Conservation (phyloP, 495 filamentous ascomycete genomes). For the Tuber borchii region DNA sequence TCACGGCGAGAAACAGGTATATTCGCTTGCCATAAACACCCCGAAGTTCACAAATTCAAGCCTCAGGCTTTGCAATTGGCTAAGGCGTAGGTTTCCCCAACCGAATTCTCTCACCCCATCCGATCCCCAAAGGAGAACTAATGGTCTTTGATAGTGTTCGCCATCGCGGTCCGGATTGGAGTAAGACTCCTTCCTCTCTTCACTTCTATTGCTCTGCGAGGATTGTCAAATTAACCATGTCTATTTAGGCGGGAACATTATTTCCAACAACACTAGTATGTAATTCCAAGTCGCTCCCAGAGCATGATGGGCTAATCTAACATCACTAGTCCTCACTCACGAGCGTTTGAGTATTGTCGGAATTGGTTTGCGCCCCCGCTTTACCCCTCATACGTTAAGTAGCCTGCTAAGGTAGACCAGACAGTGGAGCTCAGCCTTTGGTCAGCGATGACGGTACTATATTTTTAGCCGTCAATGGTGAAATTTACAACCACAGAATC, state of each 20-base stretch:
- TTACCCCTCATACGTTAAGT: conserved; percentile 5
- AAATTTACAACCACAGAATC: conserved; percentile 98
- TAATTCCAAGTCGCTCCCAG: conserved; percentile 45
- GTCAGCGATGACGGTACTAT: conserved; percentile 83
- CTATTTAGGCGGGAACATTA: conserved; percentile 72
- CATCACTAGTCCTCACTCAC: conserved; percentile 75
- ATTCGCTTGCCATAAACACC: conserved; percentile 94
- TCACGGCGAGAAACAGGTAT: conserved; percentile 56
- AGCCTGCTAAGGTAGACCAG: conserved; percentile 47
- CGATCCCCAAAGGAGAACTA: conserved; percentile 16
- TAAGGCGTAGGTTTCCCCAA: conserved; percentile 65
- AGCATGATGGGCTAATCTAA: conserved; percentile 41
- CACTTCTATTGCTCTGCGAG: background rate
- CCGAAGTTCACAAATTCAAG: conserved; percentile 95
- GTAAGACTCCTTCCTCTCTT: conserved; percentile 52
- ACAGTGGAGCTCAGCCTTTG: conserved; percentile 89
- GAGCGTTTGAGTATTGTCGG: conserved; percentile 96
- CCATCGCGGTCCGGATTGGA: conserved; percentile 98
- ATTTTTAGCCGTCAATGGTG: conserved; percentile 93
- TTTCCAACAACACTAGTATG: conserved; percentile 72
- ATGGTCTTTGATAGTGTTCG: conserved; percentile 62
- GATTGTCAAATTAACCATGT: conserved; percentile 7
- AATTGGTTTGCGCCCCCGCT: conserved; percentile 62
- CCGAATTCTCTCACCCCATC: background rate
- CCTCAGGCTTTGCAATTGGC: conserved; percentile 89